Base-by-base conservation (phyloP, 768 basidiomycete genomes). In the Panus rudis region DNA sequence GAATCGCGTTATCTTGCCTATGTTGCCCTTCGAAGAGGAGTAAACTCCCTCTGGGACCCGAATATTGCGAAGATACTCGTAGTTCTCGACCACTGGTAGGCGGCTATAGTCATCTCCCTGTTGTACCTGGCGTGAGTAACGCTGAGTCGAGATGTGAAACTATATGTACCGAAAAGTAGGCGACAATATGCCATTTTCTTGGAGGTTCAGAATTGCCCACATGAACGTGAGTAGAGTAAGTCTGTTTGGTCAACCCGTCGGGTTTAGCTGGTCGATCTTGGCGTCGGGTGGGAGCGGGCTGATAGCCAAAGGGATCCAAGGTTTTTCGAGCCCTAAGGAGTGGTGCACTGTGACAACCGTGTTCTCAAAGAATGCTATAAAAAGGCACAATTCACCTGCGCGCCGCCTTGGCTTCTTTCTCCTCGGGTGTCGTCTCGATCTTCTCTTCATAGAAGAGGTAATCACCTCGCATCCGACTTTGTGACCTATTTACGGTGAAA, bases 401-500 rank as follows among this genome's bases (percentile, higher is more conserved):
- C n/a, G 81, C 83, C 40, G 84, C 85, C 53, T 87, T 88, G 1
- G 81, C 76, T 49, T 85, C 82, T 49, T 79, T 76, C 58, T 86
- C 85, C 55, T 85, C 86, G 47, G 81, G 78, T 1, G 84, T 88
- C 0, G 80, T 82, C 52, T 84, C 84, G 39, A 85, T 79, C 55
- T 87, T 87, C 59, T 87, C 84, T 56, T 87, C 86, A 51, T 89
- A 89, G 61, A 86, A 88, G 13, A 89, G 65, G 56, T 85, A 88
- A 57, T 84, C 85, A 17, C 80, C 84, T 20, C 83, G 70, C 86
- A 89, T 89, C 46, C 86, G 68, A 60, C 86, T 88, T 58, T 88
- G 86, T 1, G 86, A 88, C 84, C 85, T 87, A 49, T 14, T 13
- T 27, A 20, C 10, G 23, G 23, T 20, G 50, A 6, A 50, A 30